Percentiles rank a stretch among this genome's conserved stretches.
These are phyloP conservation scores for Zygosaccharomyces sapae DNA, from an alignment of 1,139 yeast genomes.

Conservation along the genomic window DNA sequence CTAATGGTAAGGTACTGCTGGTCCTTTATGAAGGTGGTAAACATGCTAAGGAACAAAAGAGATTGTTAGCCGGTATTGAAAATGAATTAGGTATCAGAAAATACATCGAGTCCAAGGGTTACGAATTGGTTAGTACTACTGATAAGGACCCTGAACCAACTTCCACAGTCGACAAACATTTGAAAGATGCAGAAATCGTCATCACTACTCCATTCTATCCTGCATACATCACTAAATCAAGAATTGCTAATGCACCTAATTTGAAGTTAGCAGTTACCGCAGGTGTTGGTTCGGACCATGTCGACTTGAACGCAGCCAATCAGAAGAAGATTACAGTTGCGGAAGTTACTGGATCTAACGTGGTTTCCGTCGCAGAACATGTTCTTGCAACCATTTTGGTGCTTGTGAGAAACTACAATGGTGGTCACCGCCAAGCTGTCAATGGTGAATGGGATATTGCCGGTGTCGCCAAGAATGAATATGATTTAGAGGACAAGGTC, in stretches of 20 bases:
- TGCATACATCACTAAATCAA: constrained; percentile 63
- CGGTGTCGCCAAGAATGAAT: neutral
- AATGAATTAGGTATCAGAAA: constrained; percentile 69
- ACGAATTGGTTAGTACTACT: constrained; percentile 60
- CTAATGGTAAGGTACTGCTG: constrained; percentile 43
- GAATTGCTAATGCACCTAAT: constrained; percentile 68
- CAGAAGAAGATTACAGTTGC: constrained; percentile 58
- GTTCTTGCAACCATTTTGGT: constrained; percentile 29
- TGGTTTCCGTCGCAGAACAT: neutral
- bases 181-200: constrained; percentile 68
- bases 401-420: constrained; percentile 4
- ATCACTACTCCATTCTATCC: constrained; percentile 86
- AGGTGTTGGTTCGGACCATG: constrained; percentile 82
- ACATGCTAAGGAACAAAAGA: constrained; percentile 58
- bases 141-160: constrained; percentile 60
- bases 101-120: constrained; percentile 64
- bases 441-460: neutral
- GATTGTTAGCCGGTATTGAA: constrained; percentile 66
- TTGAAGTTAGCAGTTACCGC: constrained; percentile 73
- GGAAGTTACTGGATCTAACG: constrained; percentile 29
- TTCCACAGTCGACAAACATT: constrained; percentile 58
- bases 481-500: neutral
- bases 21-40: constrained; percentile 53
- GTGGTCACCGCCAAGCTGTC: neutral
- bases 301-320: constrained; percentile 71